phyloP scores from a whole-genome alignment of 805 yeast genomes.

The Starmerella davenportii region DNA sequence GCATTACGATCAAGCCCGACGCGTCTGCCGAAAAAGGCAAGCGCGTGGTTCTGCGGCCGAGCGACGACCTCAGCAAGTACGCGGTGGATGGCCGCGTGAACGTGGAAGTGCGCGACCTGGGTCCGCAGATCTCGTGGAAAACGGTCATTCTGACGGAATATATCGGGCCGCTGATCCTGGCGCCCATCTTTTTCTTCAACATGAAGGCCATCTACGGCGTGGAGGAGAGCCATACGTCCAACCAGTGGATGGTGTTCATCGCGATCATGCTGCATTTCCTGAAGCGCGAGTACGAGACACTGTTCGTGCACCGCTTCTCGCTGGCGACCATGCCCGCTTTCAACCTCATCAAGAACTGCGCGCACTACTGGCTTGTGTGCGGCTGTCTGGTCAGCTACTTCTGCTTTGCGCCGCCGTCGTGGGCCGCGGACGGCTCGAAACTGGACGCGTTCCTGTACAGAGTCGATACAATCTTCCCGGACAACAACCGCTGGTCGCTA shows the following conservation, averaged over 20 bases:
- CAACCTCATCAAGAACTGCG: constrained; percentile 72
- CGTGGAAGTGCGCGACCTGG: constrained; percentile 67
- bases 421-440: constrained; percentile 8
- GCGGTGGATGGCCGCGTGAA: constrained; percentile 27
- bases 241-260: constrained; percentile 37
- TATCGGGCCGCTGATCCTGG: constrained; percentile 72
- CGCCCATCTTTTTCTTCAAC: constrained; percentile 35
- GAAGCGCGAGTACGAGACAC: constrained; percentile 79
- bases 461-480: not conserved
- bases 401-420: constrained; percentile 29
- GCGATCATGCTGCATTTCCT: constrained; percentile 57
- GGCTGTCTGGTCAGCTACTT: constrained; percentile 44
- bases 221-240: constrained; percentile 27
- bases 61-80: constrained; percentile 30
- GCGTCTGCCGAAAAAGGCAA: constrained; percentile 9
- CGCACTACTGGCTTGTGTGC: constrained; percentile 84
- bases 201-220: constrained; percentile 24
- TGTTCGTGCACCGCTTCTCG: constrained; percentile 71
- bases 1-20: constrained; percentile 29
- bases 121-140: constrained; percentile 85
- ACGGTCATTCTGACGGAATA: constrained; percentile 80
- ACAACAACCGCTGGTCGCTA: constrained; percentile 8
- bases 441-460: constrained; percentile 10
- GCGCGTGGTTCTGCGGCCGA: constrained; percentile 28
- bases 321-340: constrained; percentile 81